Evolutionary conservation across 2,329 filamentous ascomycete genomes (phyloP).

Genomic region (Coniochaeta sp.): DNA sequence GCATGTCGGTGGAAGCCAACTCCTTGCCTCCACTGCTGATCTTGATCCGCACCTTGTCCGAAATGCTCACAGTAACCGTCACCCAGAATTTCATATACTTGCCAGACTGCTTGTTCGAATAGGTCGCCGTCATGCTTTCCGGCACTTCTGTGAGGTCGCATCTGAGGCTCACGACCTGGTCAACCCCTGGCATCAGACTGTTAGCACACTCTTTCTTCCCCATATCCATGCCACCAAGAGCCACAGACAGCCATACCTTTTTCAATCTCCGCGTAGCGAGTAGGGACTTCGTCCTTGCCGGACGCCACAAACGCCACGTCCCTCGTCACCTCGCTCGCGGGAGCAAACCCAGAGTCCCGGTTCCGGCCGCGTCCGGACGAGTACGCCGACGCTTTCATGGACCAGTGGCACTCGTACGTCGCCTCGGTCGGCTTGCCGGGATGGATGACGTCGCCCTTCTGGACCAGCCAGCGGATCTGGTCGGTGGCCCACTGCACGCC

Average conservation of each 20-base stretch:
- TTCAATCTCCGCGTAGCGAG: constrained; percentile 7
- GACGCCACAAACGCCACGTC: constrained; percentile 15
- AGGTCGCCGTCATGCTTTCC: constrained; percentile 2
- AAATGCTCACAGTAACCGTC: constrained; percentile 8
- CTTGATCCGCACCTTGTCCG: constrained; percentile 10
- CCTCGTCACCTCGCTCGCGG: constrained; percentile 6
- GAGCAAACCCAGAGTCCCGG: background rate
- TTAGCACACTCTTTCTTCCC: background rate
- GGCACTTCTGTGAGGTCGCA: constrained; percentile 16
- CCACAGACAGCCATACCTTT: constrained; percentile 6
- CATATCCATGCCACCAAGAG: background rate
- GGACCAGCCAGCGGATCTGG: constrained; percentile 16
- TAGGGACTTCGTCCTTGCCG: constrained; percentile 9
- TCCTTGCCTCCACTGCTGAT: constrained; percentile 9
- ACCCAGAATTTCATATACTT: constrained; percentile 11
- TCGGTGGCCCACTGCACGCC: constrained; percentile 15
- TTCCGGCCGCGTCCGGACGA: background rate
- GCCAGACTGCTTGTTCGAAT: constrained; percentile 5
- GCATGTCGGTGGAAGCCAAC: constrained; percentile 5
- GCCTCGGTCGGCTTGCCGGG: constrained; percentile 10
- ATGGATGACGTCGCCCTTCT: constrained; percentile 14
- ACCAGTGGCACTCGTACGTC: constrained; percentile 15
- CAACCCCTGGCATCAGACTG: constrained; percentile 2
- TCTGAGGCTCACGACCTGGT: constrained; percentile 8
- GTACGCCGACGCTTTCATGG: constrained; percentile 9